Conservation (phyloP, 1,139 yeast species). For the Kurtzmaniella quercitrusa region DNA sequence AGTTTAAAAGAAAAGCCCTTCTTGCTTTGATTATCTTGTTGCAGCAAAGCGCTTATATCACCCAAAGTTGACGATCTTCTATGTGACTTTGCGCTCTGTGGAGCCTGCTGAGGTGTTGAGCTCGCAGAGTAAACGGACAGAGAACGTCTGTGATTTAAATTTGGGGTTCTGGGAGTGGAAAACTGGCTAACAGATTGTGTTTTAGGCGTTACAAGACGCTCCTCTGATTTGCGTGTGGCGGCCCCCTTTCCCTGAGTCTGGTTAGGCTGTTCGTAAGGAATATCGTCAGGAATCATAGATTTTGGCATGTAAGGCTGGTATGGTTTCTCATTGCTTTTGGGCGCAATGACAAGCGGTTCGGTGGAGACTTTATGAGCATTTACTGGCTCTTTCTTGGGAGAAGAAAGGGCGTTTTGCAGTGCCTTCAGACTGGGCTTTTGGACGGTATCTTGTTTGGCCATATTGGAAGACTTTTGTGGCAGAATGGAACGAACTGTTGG, state of each 20-base stretch:
- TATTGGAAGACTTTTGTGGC: neutral
- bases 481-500: neutral
- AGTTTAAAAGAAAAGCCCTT: constrained; percentile 40
- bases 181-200: neutral
- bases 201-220: neutral
- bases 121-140: constrained; percentile 1
- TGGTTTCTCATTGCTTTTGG: neutral
- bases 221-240: neutral
- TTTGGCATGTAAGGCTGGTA: constrained; percentile 4
- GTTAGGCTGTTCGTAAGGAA: constrained; percentile 6
- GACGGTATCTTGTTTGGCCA: too few species aligned
- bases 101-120: neutral
- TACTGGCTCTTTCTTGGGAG: constrained; percentile 13
- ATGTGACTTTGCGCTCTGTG: constrained; percentile 2
- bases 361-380: constrained; percentile 10
- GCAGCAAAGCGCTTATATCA: constrained; percentile 17
- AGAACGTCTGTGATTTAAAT: constrained; percentile 1
- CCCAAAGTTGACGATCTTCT: constrained; percentile 15
- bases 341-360: constrained; percentile 3
- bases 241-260: neutral
- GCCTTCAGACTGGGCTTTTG: neutral
- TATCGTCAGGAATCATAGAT: constrained; percentile 7
- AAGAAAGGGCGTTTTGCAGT: too few species aligned
- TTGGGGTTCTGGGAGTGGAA: neutral
- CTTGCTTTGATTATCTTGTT: constrained; percentile 4